phyloP scores from a whole-genome alignment of 2,329 filamentous ascomycete genomes.

The Aureobasidium uvarum region DNA sequence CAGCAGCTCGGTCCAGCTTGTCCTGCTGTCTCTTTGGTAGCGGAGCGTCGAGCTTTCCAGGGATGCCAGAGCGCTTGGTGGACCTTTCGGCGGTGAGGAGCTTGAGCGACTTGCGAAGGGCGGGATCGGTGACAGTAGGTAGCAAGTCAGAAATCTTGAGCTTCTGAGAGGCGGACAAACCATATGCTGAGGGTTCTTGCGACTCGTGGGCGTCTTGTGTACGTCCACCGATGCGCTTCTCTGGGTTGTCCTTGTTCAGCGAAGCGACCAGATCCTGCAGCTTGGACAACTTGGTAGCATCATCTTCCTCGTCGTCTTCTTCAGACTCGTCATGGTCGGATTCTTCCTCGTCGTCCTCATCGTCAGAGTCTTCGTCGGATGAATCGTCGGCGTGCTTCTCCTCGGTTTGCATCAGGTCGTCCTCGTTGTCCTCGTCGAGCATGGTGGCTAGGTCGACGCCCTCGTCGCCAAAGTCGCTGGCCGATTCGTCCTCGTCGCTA shows the following conservation, averaged over 20 bases:
- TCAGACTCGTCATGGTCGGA: slow-evolving; percentile 56
- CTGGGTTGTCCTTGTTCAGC: slow-evolving; percentile 50
- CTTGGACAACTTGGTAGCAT: slow-evolving; percentile 57
- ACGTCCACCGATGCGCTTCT: slow-evolving; percentile 26
- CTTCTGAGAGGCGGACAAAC: slow-evolving; percentile 54
- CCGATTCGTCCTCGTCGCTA: slow-evolving; percentile 46
- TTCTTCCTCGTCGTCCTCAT: slow-evolving; percentile 39
- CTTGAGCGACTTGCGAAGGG: slow-evolving; percentile 76
- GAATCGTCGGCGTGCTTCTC: slow-evolving; percentile 33
- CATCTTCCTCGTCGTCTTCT: slow-evolving; percentile 49
- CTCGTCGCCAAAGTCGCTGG: slow-evolving; percentile 62
- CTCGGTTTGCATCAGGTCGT: slow-evolving; percentile 50
- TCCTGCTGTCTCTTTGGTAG: slow-evolving; percentile 84
- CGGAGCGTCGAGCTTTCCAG: slow-evolving; percentile 75
- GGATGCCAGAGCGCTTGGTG: slow-evolving; percentile 55
- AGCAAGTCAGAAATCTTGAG: slow-evolving; percentile 75
- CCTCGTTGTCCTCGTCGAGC: slow-evolving; percentile 51
- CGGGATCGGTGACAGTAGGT: slow-evolving; percentile 67
- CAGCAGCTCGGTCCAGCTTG: slow-evolving; percentile 73
- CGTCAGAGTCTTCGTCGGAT: slow-evolving; percentile 33
- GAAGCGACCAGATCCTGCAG: slow-evolving; percentile 69
- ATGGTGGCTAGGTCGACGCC: slow-evolving; percentile 62
- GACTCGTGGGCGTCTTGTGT: slow-evolving; percentile 55
- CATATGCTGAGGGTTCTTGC: slow-evolving; percentile 60
- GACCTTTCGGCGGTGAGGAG: slow-evolving; percentile 64